A percentile compares a stretch with the other conserved stretches of the same genome.
Evolutionary conservation across 345 rosid species (phyloP).

Genomic region (Lagerstroemia speciosa): DNA sequence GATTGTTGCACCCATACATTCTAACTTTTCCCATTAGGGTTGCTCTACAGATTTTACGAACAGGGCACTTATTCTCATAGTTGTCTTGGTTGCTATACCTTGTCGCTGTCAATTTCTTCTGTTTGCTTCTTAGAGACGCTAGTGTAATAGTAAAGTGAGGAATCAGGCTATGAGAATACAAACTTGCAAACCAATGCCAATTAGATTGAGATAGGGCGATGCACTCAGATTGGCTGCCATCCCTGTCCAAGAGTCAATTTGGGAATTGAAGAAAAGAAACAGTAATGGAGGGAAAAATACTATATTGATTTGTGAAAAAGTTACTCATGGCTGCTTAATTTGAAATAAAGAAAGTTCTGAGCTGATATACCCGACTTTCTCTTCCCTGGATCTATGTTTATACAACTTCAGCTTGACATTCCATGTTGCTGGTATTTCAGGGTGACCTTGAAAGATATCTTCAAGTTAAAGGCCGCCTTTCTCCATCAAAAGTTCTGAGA

Average conservation of each 20-base stretch:
- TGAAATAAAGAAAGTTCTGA: not conserved
- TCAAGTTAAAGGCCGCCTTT: conserved; percentile 83
- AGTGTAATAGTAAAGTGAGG: not conserved
- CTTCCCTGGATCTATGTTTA: too few relatives aligned
- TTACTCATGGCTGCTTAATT: not conserved
- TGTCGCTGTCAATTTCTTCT: not conserved
- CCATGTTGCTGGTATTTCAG: conserved; percentile 30
- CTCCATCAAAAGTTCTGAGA: conserved; percentile 71
- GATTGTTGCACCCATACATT: too few relatives aligned
- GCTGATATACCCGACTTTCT: not conserved
- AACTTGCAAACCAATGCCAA: not conserved
- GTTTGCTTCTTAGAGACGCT: not conserved
- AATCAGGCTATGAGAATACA: not conserved
- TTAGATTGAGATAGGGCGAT: too few relatives aligned
- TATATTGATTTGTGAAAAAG: not conserved
- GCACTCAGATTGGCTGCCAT: too few relatives aligned
- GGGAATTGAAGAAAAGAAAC: not conserved
- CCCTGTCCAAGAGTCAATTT: too few relatives aligned
- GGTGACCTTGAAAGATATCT: conserved; percentile 79
- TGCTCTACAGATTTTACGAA: too few relatives aligned
- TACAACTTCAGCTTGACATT: not conserved
- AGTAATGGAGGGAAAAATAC: not conserved
- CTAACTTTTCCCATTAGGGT: too few relatives aligned
- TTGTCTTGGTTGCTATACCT: not conserved
- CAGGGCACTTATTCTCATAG: too few relatives aligned